phyloP scores from a whole-genome alignment of 2,329 filamentous ascomycete species.

The Coleophoma cylindrospora region DNA sequence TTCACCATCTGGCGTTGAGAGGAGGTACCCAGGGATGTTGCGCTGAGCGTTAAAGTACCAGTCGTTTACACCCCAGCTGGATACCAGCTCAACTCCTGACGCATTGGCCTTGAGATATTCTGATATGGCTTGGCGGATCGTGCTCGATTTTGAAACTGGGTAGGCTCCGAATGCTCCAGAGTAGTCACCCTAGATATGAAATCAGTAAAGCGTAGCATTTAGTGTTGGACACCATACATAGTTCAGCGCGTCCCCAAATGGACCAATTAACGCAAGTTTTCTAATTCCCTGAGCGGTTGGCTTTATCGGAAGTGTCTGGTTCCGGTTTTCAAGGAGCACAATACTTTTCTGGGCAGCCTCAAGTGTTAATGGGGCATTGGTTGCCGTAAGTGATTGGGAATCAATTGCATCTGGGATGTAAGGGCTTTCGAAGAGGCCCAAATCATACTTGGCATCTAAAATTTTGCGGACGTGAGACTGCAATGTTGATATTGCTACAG shows the following conservation, averaged over 20 bases:
- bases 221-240: conserved; percentile 16
- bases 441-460: conserved; percentile 36
- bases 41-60: conserved; percentile 40
- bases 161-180: conserved; percentile 36
- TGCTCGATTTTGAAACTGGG: conserved; percentile 32
- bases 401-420: conserved; percentile 30
- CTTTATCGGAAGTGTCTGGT: conserved; percentile 31
- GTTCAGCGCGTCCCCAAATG: conserved; percentile 35
- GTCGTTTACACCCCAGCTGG: conserved; percentile 37
- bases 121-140: conserved; percentile 32
- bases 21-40: conserved; percentile 35
- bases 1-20: conserved; percentile 29
- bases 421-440: conserved; percentile 34
- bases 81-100: conserved; percentile 26
- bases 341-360: conserved; percentile 38
- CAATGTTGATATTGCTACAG: conserved; percentile 29
- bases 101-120: conserved; percentile 19
- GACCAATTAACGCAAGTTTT: conserved; percentile 35
- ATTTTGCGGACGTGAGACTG: conserved; percentile 32
- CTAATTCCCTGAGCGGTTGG: conserved; percentile 22
- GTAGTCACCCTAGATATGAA: conserved; percentile 30
- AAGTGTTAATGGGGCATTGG: conserved; percentile 30
- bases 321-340: conserved; percentile 35
- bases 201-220: not conserved
- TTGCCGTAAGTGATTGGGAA: conserved; percentile 29